Conservation (phyloP, 768 basidiomycete genomes). For the Termitomyces sp. region DNA sequence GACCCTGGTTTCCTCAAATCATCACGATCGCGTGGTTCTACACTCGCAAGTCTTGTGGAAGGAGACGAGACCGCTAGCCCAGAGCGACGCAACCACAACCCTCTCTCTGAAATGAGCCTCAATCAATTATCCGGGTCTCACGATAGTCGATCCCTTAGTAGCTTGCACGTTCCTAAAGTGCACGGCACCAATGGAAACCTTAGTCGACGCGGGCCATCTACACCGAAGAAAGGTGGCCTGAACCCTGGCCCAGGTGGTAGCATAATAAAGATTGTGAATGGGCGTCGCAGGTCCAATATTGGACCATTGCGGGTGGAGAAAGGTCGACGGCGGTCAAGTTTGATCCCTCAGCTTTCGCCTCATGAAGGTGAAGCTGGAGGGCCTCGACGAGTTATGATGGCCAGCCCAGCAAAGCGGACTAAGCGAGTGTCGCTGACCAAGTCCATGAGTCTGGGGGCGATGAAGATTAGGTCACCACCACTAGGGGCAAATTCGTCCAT, state of each 20-base stretch:
- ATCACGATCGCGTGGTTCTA: constrained; percentile 34
- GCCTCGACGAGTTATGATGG: constrained; percentile 30
- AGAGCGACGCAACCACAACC: constrained; percentile 28
- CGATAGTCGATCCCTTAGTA: constrained; percentile 16
- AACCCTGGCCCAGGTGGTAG: constrained; percentile 1
- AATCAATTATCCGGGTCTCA: constrained; percentile 36
- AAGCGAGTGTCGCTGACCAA: constrained; percentile 52
- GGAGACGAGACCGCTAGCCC: constrained; percentile 52
- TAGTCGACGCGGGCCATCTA: constrained; percentile 44
- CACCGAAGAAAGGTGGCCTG: constrained; percentile 25
- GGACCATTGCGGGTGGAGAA: constrained; percentile 75
- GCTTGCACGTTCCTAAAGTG: constrained; percentile 32
- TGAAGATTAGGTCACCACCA: constrained; percentile 21
- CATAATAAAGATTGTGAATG: constrained; percentile 24
- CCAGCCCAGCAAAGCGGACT: constrained; percentile 54
- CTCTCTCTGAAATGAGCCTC: constrained; percentile 64
- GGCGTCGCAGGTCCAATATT: constrained; percentile 64
- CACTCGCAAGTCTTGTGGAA: constrained; percentile 63
- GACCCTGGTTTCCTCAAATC: constrained; percentile 64
- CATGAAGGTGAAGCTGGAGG: constrained; percentile 28
- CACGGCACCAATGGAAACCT: constrained; percentile 34
- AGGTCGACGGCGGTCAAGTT: constrained; percentile 66
- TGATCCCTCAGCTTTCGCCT: constrained; percentile 69
- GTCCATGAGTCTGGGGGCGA: constrained; percentile 26
- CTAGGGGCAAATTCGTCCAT: constrained; percentile 19